Conservation (phyloP, 176 grass and related monocot genomes). For the sorghum (Sorghum bicolor) region Sorghum_bicolor_NCBIv3 NC_012876.2:52641501-52642000, state of each 20-base stretch:
- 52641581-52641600: slow-evolving; percentile 12
- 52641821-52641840: slow-evolving; percentile 27
- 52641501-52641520: slow-evolving; percentile 10
- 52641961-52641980: slow-evolving; percentile 4
- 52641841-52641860: slow-evolving; percentile 27
- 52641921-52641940: slow-evolving; percentile 4
- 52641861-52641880: background rate
- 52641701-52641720: slow-evolving; percentile 27
- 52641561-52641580: slow-evolving; percentile 5
- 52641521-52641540: background rate
- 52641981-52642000: background rate
- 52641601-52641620: slow-evolving; percentile 33
- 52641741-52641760: background rate
- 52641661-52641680: background rate
- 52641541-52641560: slow-evolving; percentile 4
- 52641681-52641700: slow-evolving; percentile 22
- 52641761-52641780: too few relatives aligned
- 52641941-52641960: slow-evolving; percentile 24
- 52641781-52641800: background rate
- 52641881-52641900: slow-evolving; percentile 13
- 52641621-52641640: slow-evolving; percentile 26
- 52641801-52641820: background rate
- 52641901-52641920: slow-evolving; percentile 1
- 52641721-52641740: slow-evolving; percentile 11
- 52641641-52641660: slow-evolving; percentile 26